A percentile compares a stretch with the other conserved stretches of the same genome.
Conservation (phyloP, 768 basidiomycete genomes). For the Hydnomerulius pinastri region DNA sequence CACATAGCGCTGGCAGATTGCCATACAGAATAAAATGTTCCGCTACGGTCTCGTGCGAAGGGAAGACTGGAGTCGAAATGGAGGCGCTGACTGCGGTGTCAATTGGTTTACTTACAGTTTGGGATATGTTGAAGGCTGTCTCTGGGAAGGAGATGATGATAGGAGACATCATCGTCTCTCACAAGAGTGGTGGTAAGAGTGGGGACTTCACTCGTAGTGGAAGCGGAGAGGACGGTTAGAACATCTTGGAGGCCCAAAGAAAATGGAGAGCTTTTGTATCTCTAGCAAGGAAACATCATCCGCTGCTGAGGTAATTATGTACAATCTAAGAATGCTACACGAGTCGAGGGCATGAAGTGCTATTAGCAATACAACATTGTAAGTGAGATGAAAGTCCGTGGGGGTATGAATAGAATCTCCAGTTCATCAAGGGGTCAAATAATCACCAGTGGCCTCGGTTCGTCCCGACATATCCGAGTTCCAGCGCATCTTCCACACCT, state of each 20-base stretch:
- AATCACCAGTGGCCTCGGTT: constrained; percentile 57
- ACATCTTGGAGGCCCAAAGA: neutral
- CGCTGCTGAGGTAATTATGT: too few species aligned
- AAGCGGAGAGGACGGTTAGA: neutral
- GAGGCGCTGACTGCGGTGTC: constrained; percentile 88
- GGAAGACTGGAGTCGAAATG: constrained; percentile 90
- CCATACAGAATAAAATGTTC: constrained; percentile 58
- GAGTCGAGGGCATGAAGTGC: too few species aligned
- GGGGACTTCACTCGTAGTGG: constrained; percentile 56
- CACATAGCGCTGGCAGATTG: constrained; percentile 2
- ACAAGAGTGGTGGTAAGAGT: constrained; percentile 75
- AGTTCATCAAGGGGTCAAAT: neutral
- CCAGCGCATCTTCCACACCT: constrained; percentile 49
- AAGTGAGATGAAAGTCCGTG: too few species aligned
- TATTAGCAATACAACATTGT: too few species aligned
- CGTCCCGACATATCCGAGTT: constrained; percentile 52
- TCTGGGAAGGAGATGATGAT: constrained; percentile 89
- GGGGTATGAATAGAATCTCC: neutral
- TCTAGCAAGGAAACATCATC: too few species aligned
- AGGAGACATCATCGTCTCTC: constrained; percentile 59
- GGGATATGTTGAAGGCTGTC: constrained; percentile 93
- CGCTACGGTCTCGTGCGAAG: constrained; percentile 73
- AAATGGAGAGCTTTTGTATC: too few species aligned
- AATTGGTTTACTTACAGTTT: constrained; percentile 76
- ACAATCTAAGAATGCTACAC: too few species aligned